These are phyloP conservation scores for Crithidia mellificae DNA, from an alignment of 208 protist species.

Conservation along the genomic window DNA sequence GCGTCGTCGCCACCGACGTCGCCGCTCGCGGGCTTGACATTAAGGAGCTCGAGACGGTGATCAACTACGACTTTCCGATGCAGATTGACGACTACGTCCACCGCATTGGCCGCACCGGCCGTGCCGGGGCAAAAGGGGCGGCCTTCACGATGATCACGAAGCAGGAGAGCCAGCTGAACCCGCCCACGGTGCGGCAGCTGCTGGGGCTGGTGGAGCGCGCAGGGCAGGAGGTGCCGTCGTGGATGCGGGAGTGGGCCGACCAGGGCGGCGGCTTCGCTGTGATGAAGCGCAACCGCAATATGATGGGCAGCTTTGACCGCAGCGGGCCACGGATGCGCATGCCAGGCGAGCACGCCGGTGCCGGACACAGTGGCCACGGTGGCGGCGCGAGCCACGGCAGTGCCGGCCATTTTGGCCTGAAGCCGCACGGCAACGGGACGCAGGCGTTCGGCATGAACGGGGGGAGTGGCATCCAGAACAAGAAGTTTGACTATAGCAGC, in stretches of 20 bases:
- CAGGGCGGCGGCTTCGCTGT: constrained; percentile 38
- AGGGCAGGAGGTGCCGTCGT: constrained; percentile 69
- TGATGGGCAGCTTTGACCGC: constrained; percentile 57
- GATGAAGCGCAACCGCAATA: constrained; percentile 72
- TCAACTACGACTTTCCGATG: constrained; percentile 99
- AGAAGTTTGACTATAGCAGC: constrained; percentile 67
- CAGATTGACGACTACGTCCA: constrained; percentile 99
- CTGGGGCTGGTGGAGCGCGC: constrained; percentile 69
- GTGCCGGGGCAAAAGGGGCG: constrained; percentile 86
- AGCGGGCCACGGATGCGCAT: constrained; percentile 50
- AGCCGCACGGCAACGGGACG: constrained; percentile 29
- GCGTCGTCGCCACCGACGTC: constrained; percentile 94
- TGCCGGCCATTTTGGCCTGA: constrained; percentile 24
- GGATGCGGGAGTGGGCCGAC: constrained; percentile 74
- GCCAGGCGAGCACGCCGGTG: constrained; percentile 39
- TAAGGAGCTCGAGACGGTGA: constrained; percentile 97
- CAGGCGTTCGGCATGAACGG: constrained; percentile 45
- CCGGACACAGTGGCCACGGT: too few species aligned
- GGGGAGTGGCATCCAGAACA: constrained; percentile 45
- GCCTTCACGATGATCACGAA: constrained; percentile 89
- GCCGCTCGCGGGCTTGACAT: constrained; percentile 97
- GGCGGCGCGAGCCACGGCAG: background rate
- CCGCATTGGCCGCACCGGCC: constrained; percentile 95
- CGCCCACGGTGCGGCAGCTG: constrained; percentile 68
- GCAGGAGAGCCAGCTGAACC: constrained; percentile 90